A percentile compares a stretch with the other conserved stretches of the same genome.
phyloP scores from a whole-genome alignment of 176 grass and related monocot species.

The Canna indica region DNA sequence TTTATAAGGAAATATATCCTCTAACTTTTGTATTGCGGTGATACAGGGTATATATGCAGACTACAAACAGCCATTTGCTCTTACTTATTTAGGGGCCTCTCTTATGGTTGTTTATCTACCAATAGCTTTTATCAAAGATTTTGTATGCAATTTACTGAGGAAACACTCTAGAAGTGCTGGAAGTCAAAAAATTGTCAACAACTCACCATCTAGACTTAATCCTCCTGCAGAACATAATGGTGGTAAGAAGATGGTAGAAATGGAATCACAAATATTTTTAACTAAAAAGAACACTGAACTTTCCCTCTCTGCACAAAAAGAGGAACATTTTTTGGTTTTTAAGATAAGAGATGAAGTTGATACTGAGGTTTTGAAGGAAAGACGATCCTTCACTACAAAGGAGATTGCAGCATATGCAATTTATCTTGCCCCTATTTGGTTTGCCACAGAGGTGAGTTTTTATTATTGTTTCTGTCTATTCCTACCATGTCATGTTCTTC shows the following conservation, averaged over 20 bases:
- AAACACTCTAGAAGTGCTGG: constrained; percentile 24
- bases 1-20: neutral
- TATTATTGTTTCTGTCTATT: neutral
- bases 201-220: constrained; percentile 39
- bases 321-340: constrained; percentile 43
- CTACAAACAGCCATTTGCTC: constrained; percentile 85
- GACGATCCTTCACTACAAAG: constrained; percentile 40
- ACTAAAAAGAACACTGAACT: constrained; percentile 47
- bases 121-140: constrained; percentile 69
- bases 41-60: constrained; percentile 86
- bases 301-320: constrained; percentile 40
- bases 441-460: constrained; percentile 80
- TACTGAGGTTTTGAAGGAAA: constrained; percentile 35
- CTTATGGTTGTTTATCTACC: constrained; percentile 95
- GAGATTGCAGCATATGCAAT: constrained; percentile 63
- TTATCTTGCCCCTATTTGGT: constrained; percentile 94
- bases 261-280: constrained; percentile 53
- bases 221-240: constrained; percentile 41
- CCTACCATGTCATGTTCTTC: neutral
- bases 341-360: constrained; percentile 31
- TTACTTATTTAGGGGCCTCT: constrained; percentile 86
- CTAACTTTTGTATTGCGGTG: neutral
- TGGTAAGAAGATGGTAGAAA: constrained; percentile 65
- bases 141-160: constrained; percentile 40
- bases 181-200: constrained; percentile 38